Conservation (phyloP, 2,329 filamentous ascomycete species). For the Byssoonygena ceratinophila region DNA sequence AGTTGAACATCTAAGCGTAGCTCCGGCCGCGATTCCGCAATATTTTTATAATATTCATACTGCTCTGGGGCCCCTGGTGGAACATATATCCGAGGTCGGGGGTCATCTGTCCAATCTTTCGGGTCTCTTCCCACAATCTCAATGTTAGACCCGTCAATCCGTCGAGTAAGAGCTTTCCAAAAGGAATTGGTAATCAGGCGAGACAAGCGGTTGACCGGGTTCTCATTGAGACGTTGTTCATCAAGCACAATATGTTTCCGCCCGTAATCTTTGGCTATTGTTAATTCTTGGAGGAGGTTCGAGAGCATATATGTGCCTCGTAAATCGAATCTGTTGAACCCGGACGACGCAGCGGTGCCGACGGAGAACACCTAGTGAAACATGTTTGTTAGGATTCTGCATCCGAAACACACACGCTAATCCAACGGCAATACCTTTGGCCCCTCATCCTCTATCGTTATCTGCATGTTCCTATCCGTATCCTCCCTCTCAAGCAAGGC, state of each 20-base stretch:
- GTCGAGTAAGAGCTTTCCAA: slow-evolving; percentile 81
- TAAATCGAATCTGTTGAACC: slow-evolving; percentile 78
- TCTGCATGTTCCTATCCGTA: slow-evolving; percentile 88
- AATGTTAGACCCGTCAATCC: slow-evolving; percentile 72
- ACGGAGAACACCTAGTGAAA: slow-evolving; percentile 59
- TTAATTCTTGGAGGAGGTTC: slow-evolving; percentile 89
- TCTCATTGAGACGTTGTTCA: slow-evolving; percentile 84
- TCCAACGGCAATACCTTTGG: slow-evolving; percentile 57
- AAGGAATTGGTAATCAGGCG: slow-evolving; percentile 82
- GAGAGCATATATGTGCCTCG: slow-evolving; percentile 96
- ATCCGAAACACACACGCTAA: slow-evolving; percentile 15
- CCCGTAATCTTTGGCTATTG: slow-evolving; percentile 80
- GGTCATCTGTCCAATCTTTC: slow-evolving; percentile 90
- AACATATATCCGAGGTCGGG: slow-evolving; percentile 82
- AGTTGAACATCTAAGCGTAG: slow-evolving; percentile 77
- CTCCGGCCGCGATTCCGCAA: slow-evolving; percentile 69
- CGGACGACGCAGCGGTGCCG: slow-evolving; percentile 74
- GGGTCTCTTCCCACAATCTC: slow-evolving; percentile 78
- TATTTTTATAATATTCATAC: slow-evolving; percentile 72
- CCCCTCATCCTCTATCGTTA: slow-evolving; percentile 90
- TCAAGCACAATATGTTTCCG: slow-evolving; percentile 84
- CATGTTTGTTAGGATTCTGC: not conserved
- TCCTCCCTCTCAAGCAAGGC: slow-evolving; percentile 76
- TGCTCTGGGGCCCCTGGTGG: slow-evolving; percentile 77
- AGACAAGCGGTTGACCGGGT: slow-evolving; percentile 77